Percentiles rank a stretch among this genome's conserved stretches.
These are phyloP conservation scores for Russula sp. DNA, from an alignment of 768 basidiomycete genomes.

Conservation along the genomic window DNA sequence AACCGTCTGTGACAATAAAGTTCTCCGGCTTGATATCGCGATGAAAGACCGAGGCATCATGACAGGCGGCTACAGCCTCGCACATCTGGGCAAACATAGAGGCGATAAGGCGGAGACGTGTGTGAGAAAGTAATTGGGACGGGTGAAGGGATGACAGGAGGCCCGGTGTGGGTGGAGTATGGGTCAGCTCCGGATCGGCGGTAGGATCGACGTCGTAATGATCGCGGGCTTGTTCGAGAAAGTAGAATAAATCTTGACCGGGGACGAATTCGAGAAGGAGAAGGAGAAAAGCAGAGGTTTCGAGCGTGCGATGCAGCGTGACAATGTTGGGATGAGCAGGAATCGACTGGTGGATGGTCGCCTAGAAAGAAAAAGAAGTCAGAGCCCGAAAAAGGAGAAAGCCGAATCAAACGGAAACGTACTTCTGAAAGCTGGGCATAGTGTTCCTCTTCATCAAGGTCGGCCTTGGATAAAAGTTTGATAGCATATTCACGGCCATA, in stretches of 20 bases:
- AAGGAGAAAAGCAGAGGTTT: slow-evolving; percentile 86
- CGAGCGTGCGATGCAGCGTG: slow-evolving; percentile 87
- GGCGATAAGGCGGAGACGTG: slow-evolving; percentile 86
- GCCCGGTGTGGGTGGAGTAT: slow-evolving; percentile 89
- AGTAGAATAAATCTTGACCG: slow-evolving; percentile 96
- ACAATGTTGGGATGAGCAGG: slow-evolving; percentile 90
- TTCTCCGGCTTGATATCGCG: slow-evolving; percentile 99
- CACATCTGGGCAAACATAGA: slow-evolving; percentile 99
- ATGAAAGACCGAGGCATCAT: slow-evolving; percentile 86
- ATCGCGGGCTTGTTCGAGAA: slow-evolving; percentile 93
- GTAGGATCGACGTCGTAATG: slow-evolving; percentile 55
- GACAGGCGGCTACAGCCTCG: slow-evolving; percentile 92
- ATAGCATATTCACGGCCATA: slow-evolving; percentile 89
- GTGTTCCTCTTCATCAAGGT: slow-evolving; percentile 84
- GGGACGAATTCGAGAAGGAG: slow-evolving; percentile 94
- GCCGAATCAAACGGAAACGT: slow-evolving; percentile 24
- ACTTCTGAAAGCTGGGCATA: slow-evolving; percentile 90
- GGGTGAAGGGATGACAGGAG: slow-evolving; percentile 76
- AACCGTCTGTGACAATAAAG: slow-evolving; percentile 89
- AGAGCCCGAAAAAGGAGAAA: neutral
- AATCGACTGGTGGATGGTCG: slow-evolving; percentile 91
- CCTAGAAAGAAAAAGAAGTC: slow-evolving; percentile 41
- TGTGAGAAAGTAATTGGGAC: slow-evolving; percentile 75
- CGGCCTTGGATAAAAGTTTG: slow-evolving; percentile 92
- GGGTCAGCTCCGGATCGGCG: slow-evolving; percentile 36